Evolutionary conservation across 2,329 filamentous ascomycete species (phyloP).

Genomic region (Xylaria sp.): DNA sequence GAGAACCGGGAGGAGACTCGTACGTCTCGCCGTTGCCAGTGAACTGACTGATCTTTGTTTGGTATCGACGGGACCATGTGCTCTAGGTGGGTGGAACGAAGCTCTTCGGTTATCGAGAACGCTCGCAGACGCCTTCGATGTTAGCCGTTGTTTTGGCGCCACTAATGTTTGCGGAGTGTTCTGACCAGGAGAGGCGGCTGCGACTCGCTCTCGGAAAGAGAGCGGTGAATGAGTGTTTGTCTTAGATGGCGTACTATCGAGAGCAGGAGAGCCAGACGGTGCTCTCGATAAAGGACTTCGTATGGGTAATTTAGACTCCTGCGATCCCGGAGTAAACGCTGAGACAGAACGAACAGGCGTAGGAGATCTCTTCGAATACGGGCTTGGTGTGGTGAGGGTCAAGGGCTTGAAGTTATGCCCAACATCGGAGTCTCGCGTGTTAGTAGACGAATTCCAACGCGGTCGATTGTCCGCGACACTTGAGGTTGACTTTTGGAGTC

Average conservation of each 20-base stretch:
- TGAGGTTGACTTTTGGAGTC: slow-evolving; percentile 57
- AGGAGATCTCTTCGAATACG: slow-evolving; percentile 61
- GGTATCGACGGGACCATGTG: slow-evolving; percentile 43
- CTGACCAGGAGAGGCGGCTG: slow-evolving; percentile 59
- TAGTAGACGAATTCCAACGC: slow-evolving; percentile 77
- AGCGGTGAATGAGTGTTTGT: slow-evolving; percentile 55
- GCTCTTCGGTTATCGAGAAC: slow-evolving; percentile 59
- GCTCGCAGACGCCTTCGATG: slow-evolving; percentile 57
- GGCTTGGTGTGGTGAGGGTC: slow-evolving; percentile 67
- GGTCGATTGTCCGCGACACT: slow-evolving; percentile 67
- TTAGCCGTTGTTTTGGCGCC: slow-evolving; percentile 58
- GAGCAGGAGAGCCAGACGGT: slow-evolving; percentile 59
- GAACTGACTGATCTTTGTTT: slow-evolving; percentile 66
- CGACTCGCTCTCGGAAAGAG: slow-evolving; percentile 62
- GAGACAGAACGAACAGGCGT: slow-evolving; percentile 56
- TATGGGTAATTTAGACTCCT: slow-evolving; percentile 60
- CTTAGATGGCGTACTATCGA: slow-evolving; percentile 59
- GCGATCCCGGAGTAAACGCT: slow-evolving; percentile 55
- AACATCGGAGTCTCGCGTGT: slow-evolving; percentile 70
- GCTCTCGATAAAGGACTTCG: slow-evolving; percentile 61
- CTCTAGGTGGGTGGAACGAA: slow-evolving; percentile 62
- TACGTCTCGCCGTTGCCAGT: slow-evolving; percentile 61
- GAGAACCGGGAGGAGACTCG: slow-evolving; percentile 64
- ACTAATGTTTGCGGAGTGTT: slow-evolving; percentile 58
- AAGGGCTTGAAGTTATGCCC: slow-evolving; percentile 75